Conservation (phyloP, 2,329 filamentous ascomycete genomes). For the Aureobasidium melanogenum region DNA sequence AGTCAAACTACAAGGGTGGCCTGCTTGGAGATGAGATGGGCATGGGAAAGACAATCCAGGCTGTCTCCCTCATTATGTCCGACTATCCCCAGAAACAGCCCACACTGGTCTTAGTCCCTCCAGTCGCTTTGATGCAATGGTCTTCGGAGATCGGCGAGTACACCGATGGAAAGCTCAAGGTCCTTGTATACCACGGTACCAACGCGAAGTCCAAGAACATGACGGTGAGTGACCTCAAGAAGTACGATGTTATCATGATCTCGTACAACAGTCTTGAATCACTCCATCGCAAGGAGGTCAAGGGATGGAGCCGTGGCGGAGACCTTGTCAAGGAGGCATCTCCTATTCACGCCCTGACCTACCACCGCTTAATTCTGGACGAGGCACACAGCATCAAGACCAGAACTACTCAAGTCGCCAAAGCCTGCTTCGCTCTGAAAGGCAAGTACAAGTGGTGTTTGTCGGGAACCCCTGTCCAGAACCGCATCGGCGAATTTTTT, state of each 20-base stretch:
- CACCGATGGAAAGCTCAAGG: constrained; percentile 82
- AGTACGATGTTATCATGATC: constrained; percentile 91
- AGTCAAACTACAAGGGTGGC: constrained; percentile 76
- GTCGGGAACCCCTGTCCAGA: constrained; percentile 90
- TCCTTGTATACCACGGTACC: constrained; percentile 81
- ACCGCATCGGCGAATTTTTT: constrained; percentile 95
- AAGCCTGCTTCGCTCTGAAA: constrained; percentile 85
- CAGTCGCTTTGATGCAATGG: constrained; percentile 95
- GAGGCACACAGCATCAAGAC: constrained; percentile 94
- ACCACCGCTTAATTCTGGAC: constrained; percentile 86
- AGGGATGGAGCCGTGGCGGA: constrained; percentile 75
- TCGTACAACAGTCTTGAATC: constrained; percentile 90
- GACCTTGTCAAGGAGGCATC: constrained; percentile 71
- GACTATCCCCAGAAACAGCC: constrained; percentile 80
- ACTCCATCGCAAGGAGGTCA: constrained; percentile 83
- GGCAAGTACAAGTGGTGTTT: constrained; percentile 91
- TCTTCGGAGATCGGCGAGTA: constrained; percentile 51
- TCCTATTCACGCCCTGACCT: constrained; percentile 71
- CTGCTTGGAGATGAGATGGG: constrained; percentile 97
- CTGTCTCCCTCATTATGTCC: constrained; percentile 96
- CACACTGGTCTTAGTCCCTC: constrained; percentile 80
- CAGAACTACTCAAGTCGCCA: constrained; percentile 82
- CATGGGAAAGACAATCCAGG: constrained; percentile 96
- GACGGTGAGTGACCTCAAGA: constrained; percentile 63
- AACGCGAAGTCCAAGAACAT: constrained; percentile 75